Evolutionary conservation across 495 filamentous ascomycete species (phyloP).

Genomic region (Melanomma pulvis-pyrius): DNA sequence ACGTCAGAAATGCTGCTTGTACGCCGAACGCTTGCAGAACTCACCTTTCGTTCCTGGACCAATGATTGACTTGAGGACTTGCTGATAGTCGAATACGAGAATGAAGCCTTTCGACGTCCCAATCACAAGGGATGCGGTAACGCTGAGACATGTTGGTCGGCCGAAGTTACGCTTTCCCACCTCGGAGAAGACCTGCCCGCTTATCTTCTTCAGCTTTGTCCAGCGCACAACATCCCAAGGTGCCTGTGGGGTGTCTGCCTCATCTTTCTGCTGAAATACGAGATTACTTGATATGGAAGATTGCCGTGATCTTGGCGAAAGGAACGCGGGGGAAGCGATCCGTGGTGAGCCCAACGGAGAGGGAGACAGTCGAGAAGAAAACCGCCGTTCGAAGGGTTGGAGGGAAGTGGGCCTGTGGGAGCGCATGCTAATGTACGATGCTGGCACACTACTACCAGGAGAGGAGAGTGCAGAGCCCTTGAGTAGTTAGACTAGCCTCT

Average conservation of each 20-base stretch:
- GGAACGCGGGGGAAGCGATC: conserved; percentile 76
- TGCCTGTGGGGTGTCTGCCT: conserved; percentile 64
- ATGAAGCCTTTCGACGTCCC: conserved; percentile 94
- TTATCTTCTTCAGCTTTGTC: conserved; percentile 90
- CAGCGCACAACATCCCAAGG: conserved; percentile 97
- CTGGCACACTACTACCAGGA: conserved; percentile 64
- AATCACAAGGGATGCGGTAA: conserved; percentile 86
- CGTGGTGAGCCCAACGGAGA: conserved; percentile 63
- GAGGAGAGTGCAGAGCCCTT: conserved; percentile 85
- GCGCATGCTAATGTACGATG: conserved; percentile 52
- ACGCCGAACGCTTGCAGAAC: conserved; percentile 23
- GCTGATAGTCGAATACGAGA: conserved; percentile 94
- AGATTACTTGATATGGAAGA: conserved; percentile 64
- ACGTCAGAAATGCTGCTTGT: not conserved
- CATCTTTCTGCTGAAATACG: conserved; percentile 52
- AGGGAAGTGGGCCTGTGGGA: conserved; percentile 75
- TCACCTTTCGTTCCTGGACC: conserved; percentile 91
- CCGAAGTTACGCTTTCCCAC: conserved; percentile 91
- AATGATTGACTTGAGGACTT: conserved; percentile 89
- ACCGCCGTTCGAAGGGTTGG: conserved; percentile 90
- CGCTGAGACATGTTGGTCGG: conserved; percentile 83
- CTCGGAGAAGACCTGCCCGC: conserved; percentile 91
- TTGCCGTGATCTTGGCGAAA: conserved; percentile 73
- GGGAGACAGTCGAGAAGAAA: conserved; percentile 80
- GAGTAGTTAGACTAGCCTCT: not conserved